Evolutionary conservation across 2,329 filamentous ascomycete species (phyloP), one percentile per base, ranked within the genome.

Genomic region (Cordyceps militaris): DNA sequence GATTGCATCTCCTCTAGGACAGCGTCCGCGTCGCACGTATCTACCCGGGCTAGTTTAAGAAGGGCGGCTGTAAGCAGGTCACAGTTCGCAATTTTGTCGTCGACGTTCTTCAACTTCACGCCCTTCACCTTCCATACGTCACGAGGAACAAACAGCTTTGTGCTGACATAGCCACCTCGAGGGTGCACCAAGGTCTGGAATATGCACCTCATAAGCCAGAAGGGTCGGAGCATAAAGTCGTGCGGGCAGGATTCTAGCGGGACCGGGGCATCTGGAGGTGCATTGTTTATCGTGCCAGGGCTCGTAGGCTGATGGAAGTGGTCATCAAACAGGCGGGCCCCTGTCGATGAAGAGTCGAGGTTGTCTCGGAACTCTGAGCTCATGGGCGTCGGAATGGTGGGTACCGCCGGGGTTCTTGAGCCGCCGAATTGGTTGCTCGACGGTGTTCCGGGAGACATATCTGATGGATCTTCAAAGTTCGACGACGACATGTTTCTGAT

Each of bases 191-290:
- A 84, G 0, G 92, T 96, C 70, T 97, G 91, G 68, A 94, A 96
- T 26, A 99, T 79, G 61, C 89, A 92, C 56, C 94, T 86, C 90
- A 99, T 96, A 46, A 99, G 79, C 94, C 94, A 99, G 71, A 97
- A 99, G 2, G 94, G 95, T 21, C 94, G 86, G n/a, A 97, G 79
- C 66, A 97, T 80, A 60, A 87, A 86, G 42, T 95, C 91, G 36
- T 88, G 89, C 1, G 94, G 94, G 69, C 95, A 99, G 3, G 94
- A 89, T 67, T 99, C 94, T 5, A 99, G 79, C 0, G 91, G 84
- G 23, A 87, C 80, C 13, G 92, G 92, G 1, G 85, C 82, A 63
- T 91, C 85, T 0, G 76, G 67, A 13, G 78, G 76, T n/a, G 81
- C 70, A 3, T 80, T 76, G 58, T 87, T 86, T 3, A 86, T 83